phyloP scores from a whole-genome alignment of 1,139 yeast genomes.

The Saccharomyces hybrid region DNA sequence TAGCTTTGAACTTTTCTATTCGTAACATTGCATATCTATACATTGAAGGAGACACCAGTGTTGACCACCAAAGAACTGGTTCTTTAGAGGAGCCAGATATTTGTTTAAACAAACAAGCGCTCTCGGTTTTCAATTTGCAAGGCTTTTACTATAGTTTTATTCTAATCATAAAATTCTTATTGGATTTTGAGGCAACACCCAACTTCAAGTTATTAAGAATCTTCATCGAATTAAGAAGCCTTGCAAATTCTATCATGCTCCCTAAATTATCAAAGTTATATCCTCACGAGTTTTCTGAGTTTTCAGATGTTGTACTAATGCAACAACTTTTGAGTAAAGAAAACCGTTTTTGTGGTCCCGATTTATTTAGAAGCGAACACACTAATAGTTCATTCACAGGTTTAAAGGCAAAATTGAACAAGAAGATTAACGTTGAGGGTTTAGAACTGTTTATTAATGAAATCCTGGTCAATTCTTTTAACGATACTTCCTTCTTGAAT shows the following conservation, averaged over 20 bases:
- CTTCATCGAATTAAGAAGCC: conserved; percentile 27
- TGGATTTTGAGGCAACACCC: conserved; percentile 33
- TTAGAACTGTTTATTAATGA: conserved; percentile 27
- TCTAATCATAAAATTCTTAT: conserved; percentile 32
- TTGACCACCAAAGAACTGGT: neutral
- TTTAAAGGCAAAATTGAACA: conserved; percentile 2
- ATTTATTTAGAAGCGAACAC: conserved; percentile 1
- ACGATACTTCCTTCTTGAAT: conserved; percentile 28
- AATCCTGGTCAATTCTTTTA: conserved; percentile 28
- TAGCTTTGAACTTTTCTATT: conserved; percentile 29
- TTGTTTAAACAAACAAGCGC: conserved; percentile 17
- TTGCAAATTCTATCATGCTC: conserved; percentile 24
- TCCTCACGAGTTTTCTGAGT: conserved; percentile 18
- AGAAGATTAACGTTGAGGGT: conserved; percentile 10
- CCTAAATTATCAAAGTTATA: conserved; percentile 21
- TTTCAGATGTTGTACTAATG: conserved; percentile 5
- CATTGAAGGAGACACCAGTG: neutral
- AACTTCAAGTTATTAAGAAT: conserved; percentile 30
- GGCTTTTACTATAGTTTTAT: conserved; percentile 34
- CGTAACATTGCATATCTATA: conserved; percentile 23
- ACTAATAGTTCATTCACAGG: neutral
- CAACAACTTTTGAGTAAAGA: conserved; percentile 11
- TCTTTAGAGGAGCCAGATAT: conserved; percentile 10
- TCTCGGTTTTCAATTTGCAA: conserved; percentile 32
- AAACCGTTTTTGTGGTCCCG: conserved; percentile 5